Percentiles rank a stretch among this genome's conserved stretches.
Evolutionary conservation across 2,329 filamentous ascomycete species (phyloP).

Genomic region (Cucurbitaria berberidis): DNA sequence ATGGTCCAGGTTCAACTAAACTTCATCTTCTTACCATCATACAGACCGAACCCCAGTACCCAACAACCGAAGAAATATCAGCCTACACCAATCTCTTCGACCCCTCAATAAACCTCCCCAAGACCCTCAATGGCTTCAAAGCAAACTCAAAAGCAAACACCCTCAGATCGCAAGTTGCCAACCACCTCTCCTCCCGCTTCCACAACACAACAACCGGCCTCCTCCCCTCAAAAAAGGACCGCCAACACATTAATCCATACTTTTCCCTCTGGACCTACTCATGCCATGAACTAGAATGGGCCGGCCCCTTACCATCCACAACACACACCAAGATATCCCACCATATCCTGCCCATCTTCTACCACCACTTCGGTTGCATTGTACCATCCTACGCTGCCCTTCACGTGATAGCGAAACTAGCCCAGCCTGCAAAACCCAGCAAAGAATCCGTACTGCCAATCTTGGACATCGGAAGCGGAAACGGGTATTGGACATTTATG

Average conservation of each 20-base stretch:
- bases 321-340: slow-evolving; percentile 64
- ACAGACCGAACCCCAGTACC: slow-evolving; percentile 29
- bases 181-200: slow-evolving; percentile 63
- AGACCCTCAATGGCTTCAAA: slow-evolving; percentile 66
- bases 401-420: slow-evolving; percentile 63
- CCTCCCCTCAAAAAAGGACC: slow-evolving; percentile 50
- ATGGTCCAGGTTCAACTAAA: neutral
- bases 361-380: slow-evolving; percentile 80
- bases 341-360: slow-evolving; percentile 73
- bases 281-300: slow-evolving; percentile 69
- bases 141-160: slow-evolving; percentile 71
- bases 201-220: slow-evolving; percentile 43
- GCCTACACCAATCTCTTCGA: slow-evolving; percentile 73
- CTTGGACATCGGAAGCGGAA: slow-evolving; percentile 72
- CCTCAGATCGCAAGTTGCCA: slow-evolving; percentile 62
- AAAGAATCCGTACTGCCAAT: slow-evolving; percentile 56
- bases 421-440: slow-evolving; percentile 37
- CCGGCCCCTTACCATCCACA: slow-evolving; percentile 63
- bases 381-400: slow-evolving; percentile 72
- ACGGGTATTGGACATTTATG: slow-evolving; percentile 78
- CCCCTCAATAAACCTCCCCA: slow-evolving; percentile 63
- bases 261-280: slow-evolving; percentile 71
- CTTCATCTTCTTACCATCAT: neutral
- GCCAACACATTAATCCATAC: slow-evolving; percentile 67
- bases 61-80: slow-evolving; percentile 60